A percentile compares a stretch with the other conserved stretches of the same genome.
Evolutionary conservation across 495 filamentous ascomycete genomes (phyloP).

Genomic region (Aspergillus campestris): DNA sequence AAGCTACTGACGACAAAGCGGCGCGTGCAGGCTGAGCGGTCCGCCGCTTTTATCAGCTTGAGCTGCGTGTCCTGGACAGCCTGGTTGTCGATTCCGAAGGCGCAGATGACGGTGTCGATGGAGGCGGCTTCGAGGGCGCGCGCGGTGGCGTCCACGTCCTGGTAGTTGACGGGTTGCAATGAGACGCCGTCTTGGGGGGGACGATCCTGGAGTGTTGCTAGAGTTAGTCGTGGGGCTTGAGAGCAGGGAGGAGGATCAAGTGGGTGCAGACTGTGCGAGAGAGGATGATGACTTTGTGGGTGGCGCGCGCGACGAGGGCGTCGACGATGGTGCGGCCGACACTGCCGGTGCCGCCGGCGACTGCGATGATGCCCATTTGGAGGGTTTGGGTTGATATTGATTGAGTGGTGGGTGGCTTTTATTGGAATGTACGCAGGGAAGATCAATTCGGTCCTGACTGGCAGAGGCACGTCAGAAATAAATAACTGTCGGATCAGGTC

Average conservation of each 20-base stretch:
- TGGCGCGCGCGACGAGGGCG: constrained; percentile 14
- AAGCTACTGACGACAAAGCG: constrained; percentile 24
- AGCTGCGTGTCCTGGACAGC: background rate
- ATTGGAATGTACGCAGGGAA: too few relatives aligned
- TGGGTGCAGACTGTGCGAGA: constrained; percentile 21
- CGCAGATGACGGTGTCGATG: constrained; percentile 30
- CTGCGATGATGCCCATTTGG: constrained; percentile 28
- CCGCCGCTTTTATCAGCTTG: constrained; percentile 30
- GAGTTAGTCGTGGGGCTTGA: background rate
- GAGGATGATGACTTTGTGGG: constrained; percentile 28
- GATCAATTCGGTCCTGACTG: too few relatives aligned
- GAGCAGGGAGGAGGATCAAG: background rate
- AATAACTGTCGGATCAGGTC: background rate
- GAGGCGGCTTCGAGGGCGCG: constrained; percentile 28
- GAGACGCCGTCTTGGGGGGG: background rate
- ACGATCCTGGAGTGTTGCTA: constrained; percentile 1
- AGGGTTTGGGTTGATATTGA: constrained; percentile 5
- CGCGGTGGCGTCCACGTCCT: constrained; percentile 14
- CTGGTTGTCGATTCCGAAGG: constrained; percentile 9
- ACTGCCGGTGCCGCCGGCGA: constrained; percentile 35
- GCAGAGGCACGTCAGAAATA: background rate
- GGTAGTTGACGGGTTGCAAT: constrained; percentile 24
- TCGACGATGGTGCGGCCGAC: constrained; percentile 35
- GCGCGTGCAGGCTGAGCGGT: constrained; percentile 23
- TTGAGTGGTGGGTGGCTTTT: too few relatives aligned